Evolutionary conservation across 306 rosid species (phyloP).

Genomic region (Erythrophleum fordii): DNA sequence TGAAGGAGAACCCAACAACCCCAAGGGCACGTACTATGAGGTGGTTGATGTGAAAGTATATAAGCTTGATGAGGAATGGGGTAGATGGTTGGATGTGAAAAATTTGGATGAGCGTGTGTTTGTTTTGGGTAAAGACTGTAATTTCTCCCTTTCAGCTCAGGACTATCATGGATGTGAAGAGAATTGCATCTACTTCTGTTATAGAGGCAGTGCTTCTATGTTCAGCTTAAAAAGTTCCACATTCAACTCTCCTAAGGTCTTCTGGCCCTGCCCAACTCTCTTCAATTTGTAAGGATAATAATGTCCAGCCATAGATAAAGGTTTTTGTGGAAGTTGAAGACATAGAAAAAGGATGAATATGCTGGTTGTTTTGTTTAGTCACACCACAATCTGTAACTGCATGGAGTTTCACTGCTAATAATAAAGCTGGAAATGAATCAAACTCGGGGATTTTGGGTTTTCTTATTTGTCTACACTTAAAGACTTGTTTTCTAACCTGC

Average conservation of each 20-base stretch:
- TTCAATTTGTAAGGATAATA: neutral
- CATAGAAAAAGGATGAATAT: neutral
- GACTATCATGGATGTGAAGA: slow-evolving; percentile 35
- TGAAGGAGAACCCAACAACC: neutral
- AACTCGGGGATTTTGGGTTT: neutral
- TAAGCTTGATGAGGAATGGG: slow-evolving; percentile 51
- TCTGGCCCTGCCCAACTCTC: slow-evolving; percentile 37
- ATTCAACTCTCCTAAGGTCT: neutral
- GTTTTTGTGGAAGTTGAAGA: neutral
- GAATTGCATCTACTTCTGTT: slow-evolving; percentile 39
- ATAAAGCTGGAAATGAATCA: neutral
- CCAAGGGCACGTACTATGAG: neutral
- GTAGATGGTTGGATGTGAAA: slow-evolving; percentile 39
- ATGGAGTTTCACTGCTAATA: neutral
- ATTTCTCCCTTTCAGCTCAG: slow-evolving; percentile 41
- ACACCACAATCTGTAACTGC: neutral
- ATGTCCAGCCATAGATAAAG: neutral
- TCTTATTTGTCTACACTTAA: neutral
- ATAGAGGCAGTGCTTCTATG: neutral
- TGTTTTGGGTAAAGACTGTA: slow-evolving; percentile 35
- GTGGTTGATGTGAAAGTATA: slow-evolving; percentile 31
- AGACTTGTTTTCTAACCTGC: neutral
- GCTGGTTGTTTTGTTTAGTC: neutral
- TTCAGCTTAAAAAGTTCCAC: slow-evolving; percentile 27
- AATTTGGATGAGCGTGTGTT: slow-evolving; percentile 38